A percentile compares a stretch with the other conserved stretches of the same genome.
These are phyloP conservation scores for Saitozyma sp. DNA, from an alignment of 768 basidiomycete genomes.

Conservation along the genomic window DNA sequence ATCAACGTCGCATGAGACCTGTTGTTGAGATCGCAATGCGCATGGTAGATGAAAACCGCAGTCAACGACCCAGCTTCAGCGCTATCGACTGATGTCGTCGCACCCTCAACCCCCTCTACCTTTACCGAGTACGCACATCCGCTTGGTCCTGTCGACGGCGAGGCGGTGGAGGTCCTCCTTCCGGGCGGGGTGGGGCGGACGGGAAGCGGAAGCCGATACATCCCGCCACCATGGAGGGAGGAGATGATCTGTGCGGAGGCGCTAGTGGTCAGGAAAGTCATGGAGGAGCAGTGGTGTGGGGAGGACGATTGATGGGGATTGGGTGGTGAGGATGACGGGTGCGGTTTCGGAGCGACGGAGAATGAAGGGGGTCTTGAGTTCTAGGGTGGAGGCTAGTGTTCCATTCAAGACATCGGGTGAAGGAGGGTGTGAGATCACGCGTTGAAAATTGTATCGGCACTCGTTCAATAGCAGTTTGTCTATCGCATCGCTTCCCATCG, in stretches of 20 bases:
- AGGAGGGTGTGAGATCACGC: not conserved
- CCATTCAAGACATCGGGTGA: too few relatives aligned
- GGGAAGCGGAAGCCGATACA: conserved; percentile 10
- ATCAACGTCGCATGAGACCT: too few relatives aligned
- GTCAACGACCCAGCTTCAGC: conserved; percentile 7
- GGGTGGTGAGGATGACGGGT: conserved; percentile 34
- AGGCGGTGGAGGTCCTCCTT: not conserved
- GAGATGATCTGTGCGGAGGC: conserved; percentile 50
- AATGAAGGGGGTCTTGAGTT: conserved; percentile 10
- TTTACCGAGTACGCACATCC: not conserved
- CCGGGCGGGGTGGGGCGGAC: not conserved
- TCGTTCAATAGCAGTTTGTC: too few relatives aligned
- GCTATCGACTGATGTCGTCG: not conserved
- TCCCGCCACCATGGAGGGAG: conserved; percentile 6
- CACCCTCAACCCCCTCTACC: not conserved
- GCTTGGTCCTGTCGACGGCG: not conserved
- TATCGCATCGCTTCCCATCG: not conserved
- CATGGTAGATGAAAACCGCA: too few relatives aligned
- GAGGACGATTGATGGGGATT: conserved; percentile 42
- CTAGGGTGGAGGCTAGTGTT: too few relatives aligned
- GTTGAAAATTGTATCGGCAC: too few relatives aligned
- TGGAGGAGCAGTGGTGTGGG: conserved; percentile 24
- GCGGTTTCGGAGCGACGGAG: conserved; percentile 19
- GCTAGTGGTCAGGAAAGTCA: conserved; percentile 44
- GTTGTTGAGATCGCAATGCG: too few relatives aligned